A percentile compares a stretch with the other conserved stretches of the same genome.
phyloP scores from a whole-genome alignment of 208 protist species.

The Borovskyia barvae region DNA sequence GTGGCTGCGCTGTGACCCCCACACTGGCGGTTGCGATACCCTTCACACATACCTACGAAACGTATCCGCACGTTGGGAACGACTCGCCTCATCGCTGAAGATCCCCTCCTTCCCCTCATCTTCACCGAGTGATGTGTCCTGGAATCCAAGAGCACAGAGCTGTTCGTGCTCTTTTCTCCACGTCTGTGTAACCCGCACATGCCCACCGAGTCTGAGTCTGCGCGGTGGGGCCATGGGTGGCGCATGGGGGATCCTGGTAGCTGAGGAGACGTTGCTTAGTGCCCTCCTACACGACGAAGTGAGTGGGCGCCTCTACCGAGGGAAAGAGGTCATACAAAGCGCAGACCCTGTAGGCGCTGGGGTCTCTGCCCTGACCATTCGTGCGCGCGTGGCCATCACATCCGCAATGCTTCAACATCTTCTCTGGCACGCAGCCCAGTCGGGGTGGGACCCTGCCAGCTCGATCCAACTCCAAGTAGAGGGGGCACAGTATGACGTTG shows the following conservation, averaged over 20 bases:
- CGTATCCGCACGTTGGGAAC: too few relatives aligned
- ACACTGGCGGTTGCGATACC: too few relatives aligned
- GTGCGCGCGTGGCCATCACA: constrained; percentile 21
- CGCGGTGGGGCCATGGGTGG: constrained; percentile 15
- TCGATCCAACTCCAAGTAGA: not conserved
- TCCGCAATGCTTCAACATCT: constrained; percentile 16
- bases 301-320: not conserved
- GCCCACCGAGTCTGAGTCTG: constrained; percentile 13
- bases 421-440: not conserved
- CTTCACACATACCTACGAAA: too few relatives aligned
- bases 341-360: not conserved
- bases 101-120: too few relatives aligned
- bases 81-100: too few relatives aligned
- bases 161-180: not conserved
- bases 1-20: constrained; percentile 12
- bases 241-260: constrained; percentile 2
- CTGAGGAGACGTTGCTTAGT: constrained; percentile 10
- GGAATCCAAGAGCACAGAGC: too few relatives aligned
- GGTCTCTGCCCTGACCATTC: constrained; percentile 4
- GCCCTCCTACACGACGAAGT: not conserved
- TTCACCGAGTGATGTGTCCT: too few relatives aligned
- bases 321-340: not conserved
- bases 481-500: too few relatives aligned
- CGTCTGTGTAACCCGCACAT: constrained; percentile 6
- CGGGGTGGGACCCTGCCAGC: not conserved